Conservation (phyloP, 192 early-diverging fungal genomes). For the Mortierella alpina region DNA sequence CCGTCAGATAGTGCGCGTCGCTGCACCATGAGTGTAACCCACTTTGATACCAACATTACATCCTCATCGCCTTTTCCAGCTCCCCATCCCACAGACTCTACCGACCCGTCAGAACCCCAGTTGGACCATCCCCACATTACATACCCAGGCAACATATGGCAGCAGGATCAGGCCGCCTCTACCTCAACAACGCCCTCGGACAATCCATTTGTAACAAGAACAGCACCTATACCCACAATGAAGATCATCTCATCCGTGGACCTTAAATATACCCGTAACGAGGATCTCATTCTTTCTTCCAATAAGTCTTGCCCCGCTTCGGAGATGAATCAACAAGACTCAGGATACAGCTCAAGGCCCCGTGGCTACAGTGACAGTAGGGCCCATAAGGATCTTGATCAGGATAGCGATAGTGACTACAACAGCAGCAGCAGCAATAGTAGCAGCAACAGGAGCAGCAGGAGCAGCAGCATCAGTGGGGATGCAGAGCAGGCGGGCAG, state of each 20-base stretch:
- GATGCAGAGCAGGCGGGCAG: neutral
- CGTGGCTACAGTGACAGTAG: neutral
- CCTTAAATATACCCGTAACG: too few species aligned
- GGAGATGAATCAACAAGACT: too few species aligned
- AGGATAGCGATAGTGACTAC: constrained; percentile 4
- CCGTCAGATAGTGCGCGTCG: too few species aligned
- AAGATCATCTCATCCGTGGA: too few species aligned
- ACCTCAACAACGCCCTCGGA: neutral
- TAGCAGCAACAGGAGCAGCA: neutral
- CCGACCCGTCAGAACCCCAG: neutral
- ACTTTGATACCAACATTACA: too few species aligned
- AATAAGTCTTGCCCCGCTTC: too few species aligned
- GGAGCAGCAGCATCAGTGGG: too few species aligned
- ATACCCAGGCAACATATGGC: constrained; percentile 14
- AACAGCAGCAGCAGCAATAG: neutral
- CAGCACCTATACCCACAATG: neutral
- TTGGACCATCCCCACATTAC: constrained; percentile 32
- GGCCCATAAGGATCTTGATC: neutral
- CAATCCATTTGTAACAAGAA: neutral
- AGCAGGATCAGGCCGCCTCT: neutral
- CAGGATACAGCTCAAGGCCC: too few species aligned
- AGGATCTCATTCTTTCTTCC: too few species aligned
- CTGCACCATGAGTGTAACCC: too few species aligned
- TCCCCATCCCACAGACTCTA: too few species aligned
- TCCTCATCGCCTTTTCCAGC: too few species aligned